phyloP scores from a whole-genome alignment of 306 rosid species.

The Cucurbita moschata region DNA sequence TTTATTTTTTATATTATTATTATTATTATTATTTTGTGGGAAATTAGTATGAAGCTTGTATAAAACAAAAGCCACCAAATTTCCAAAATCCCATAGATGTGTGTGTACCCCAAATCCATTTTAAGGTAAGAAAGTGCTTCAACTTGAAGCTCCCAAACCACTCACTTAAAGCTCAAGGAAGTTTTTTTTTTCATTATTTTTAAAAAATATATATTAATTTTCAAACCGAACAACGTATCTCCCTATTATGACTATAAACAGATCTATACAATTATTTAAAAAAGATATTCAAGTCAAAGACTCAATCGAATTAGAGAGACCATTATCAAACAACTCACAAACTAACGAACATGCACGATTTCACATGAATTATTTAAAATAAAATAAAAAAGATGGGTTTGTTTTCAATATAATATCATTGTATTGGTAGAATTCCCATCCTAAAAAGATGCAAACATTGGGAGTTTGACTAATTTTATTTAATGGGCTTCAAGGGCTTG shows the following conservation, averaged over 20 bases:
- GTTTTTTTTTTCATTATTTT: not conserved
- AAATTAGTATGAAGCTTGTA: not conserved
- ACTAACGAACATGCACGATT: not conserved
- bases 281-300: no score
- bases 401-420: not conserved
- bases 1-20: not conserved
- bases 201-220: no score
- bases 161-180: not conserved
- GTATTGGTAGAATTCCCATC: not conserved
- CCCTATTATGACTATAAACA: no score
- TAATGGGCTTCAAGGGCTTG: not conserved
- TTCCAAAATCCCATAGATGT: not conserved
- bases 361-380: not conserved
- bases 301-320: not conserved
- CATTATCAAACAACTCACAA: not conserved
- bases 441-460: slow-evolving; percentile 2
- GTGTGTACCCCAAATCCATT: not conserved
- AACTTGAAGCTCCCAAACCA: not conserved
- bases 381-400: not conserved
- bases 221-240: no score
- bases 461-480: not conserved
- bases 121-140: not conserved
- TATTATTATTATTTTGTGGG: not conserved
- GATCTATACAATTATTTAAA: no score
- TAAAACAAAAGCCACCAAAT: not conserved